A percentile compares a stretch with the other conserved stretches of the same genome.
Conservation (phyloP, 2,329 filamentous ascomycete species). For the Hysterium pulicare region DNA sequence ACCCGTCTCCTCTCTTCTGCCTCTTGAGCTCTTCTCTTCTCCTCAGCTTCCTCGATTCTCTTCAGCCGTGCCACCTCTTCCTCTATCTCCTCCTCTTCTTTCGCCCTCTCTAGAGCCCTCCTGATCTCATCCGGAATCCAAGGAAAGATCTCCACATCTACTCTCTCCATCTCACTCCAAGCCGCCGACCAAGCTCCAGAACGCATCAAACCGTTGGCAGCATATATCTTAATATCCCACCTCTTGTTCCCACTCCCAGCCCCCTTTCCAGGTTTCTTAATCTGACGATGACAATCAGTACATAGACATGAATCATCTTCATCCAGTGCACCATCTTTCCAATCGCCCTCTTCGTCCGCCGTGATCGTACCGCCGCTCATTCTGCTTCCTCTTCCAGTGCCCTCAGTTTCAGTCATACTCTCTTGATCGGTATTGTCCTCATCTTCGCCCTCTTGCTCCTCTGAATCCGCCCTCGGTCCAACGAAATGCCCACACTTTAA, state of each 20-base stretch:
- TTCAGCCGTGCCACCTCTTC: slow-evolving; percentile 27
- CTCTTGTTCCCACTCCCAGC: slow-evolving; percentile 47
- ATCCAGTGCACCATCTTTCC: slow-evolving; percentile 12
- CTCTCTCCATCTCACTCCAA: slow-evolving; percentile 98
- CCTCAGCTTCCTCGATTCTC: slow-evolving; percentile 22
- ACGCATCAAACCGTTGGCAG: slow-evolving; percentile 90
- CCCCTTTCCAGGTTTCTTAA: slow-evolving; percentile 35
- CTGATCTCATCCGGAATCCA: slow-evolving; percentile 60
- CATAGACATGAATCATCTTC: slow-evolving; percentile 42
- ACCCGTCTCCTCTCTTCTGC: slow-evolving; percentile 8
- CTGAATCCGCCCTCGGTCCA: slow-evolving; percentile 34
- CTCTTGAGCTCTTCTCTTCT: slow-evolving; percentile 16
- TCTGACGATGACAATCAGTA: slow-evolving; percentile 45
- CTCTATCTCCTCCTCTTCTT: slow-evolving; percentile 39
- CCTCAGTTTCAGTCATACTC: slow-evolving; percentile 24
- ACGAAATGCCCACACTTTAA: slow-evolving; percentile 76
- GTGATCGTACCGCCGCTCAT: slow-evolving; percentile 36
- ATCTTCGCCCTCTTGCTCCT: slow-evolving; percentile 31
- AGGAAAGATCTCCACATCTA: slow-evolving; percentile 87
- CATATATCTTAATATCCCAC: slow-evolving; percentile 84
- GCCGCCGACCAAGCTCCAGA: slow-evolving; percentile 88
- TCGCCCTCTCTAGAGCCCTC: slow-evolving; percentile 56
- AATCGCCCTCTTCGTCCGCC: slow-evolving; percentile 23
- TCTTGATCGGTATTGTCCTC: slow-evolving; percentile 19
- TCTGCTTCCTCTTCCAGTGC: slow-evolving; percentile 31